Evolutionary conservation across 2,329 filamentous ascomycete genomes (phyloP).

Genomic region (Neofusicoccum cordaticola): DNA sequence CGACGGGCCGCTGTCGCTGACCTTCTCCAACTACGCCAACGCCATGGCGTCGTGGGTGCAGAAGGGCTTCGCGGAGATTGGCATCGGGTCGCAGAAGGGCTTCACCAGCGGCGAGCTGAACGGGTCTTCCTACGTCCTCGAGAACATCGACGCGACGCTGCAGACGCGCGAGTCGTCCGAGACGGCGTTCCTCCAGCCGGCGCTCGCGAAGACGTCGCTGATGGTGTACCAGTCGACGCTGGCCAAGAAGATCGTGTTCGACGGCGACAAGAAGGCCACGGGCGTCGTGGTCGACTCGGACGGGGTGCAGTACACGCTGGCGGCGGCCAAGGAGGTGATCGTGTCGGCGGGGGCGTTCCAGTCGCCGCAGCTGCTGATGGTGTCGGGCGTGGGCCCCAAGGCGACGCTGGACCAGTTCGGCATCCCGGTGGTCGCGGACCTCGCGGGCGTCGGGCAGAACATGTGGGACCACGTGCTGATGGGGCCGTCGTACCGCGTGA

Average conservation of each 20-base stretch:
- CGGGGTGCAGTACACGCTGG: constrained; percentile 20
- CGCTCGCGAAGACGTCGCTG: background rate
- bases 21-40: too few relatives aligned
- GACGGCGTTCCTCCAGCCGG: constrained; percentile 23
- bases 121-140: too few relatives aligned
- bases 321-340: constrained; percentile 43
- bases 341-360: constrained; percentile 44
- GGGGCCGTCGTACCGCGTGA: constrained; percentile 23
- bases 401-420: constrained; percentile 24
- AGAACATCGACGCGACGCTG: too few relatives aligned
- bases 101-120: too few relatives aligned
- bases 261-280: constrained; percentile 24
- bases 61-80: too few relatives aligned
- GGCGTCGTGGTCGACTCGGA: constrained; percentile 23
- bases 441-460: constrained; percentile 26
- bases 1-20: too few relatives aligned
- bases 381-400: constrained; percentile 38
- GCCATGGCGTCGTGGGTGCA: too few relatives aligned
- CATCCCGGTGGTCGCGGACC: constrained; percentile 24
- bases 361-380: constrained; percentile 38
- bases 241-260: constrained; percentile 22
- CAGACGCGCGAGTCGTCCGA: constrained; percentile 21
- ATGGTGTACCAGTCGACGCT: background rate
- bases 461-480: constrained; percentile 23
- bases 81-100: too few relatives aligned